A percentile compares a stretch with the other conserved stretches of the same genome.
Evolutionary conservation across 495 filamentous ascomycete species (phyloP).

Genomic region (Penicillium dipodomyicola): DNA sequence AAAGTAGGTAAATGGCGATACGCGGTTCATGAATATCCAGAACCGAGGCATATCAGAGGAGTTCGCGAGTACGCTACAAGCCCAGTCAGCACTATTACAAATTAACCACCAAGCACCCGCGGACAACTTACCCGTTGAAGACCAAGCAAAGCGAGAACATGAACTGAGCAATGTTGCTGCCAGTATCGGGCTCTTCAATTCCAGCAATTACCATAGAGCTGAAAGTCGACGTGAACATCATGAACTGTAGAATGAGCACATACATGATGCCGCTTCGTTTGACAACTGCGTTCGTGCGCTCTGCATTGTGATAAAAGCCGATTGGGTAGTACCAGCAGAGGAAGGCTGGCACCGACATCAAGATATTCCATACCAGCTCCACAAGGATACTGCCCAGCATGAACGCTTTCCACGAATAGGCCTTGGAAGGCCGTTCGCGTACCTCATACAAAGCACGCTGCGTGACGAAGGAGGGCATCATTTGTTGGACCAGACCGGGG

Average conservation of each 20-base stretch:
- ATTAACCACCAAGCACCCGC: background rate
- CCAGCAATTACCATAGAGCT: constrained; percentile 63
- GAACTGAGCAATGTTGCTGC: constrained; percentile 62
- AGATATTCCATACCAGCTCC: constrained; percentile 72
- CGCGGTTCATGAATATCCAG: constrained; percentile 85
- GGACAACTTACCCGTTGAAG: constrained; percentile 56
- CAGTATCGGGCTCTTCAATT: constrained; percentile 64
- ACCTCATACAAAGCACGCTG: constrained; percentile 81
- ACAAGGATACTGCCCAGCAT: constrained; percentile 74
- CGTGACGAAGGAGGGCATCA: constrained; percentile 79
- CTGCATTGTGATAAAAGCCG: constrained; percentile 69
- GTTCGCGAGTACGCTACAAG: constrained; percentile 62
- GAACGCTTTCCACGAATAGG: constrained; percentile 80
- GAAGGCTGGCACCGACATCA: constrained; percentile 67
- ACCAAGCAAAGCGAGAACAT: constrained; percentile 66
- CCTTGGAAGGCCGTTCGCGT: constrained; percentile 79
- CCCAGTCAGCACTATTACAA: constrained; percentile 10
- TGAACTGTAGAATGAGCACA: constrained; percentile 49
- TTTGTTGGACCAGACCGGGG: constrained; percentile 72
- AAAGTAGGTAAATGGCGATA: constrained; percentile 73
- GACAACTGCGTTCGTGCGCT: constrained; percentile 50
- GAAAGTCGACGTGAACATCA: constrained; percentile 53
- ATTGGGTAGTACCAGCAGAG: constrained; percentile 81
- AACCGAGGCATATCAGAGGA: constrained; percentile 63
- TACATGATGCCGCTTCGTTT: constrained; percentile 68